A percentile compares a stretch with the other conserved stretches of the same genome.
These are phyloP conservation scores for Eucalyptus cloeziana DNA, from an alignment of 345 rosid species.

Conservation along the genomic window DNA sequence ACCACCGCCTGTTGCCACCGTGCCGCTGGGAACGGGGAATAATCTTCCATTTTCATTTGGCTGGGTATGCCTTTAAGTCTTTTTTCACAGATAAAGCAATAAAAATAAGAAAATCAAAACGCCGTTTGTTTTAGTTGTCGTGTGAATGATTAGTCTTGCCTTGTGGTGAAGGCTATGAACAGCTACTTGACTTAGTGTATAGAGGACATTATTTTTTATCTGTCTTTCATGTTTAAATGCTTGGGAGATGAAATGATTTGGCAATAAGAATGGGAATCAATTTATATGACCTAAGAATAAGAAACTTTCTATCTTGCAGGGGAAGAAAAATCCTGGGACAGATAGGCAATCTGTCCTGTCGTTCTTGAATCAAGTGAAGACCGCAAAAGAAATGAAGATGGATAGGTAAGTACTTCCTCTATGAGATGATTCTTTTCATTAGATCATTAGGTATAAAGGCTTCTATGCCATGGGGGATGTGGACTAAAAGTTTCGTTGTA, in stretches of 20 bases:
- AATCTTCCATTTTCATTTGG: constrained; percentile 74
- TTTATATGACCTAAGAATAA: neutral
- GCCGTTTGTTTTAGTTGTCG: neutral
- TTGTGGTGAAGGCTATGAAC: neutral
- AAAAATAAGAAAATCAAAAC: neutral
- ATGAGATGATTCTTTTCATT: neutral
- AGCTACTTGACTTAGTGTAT: neutral
- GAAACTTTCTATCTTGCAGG: constrained; percentile 12
- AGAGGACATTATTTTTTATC: neutral
- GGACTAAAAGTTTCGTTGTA: neutral
- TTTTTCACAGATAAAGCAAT: neutral
- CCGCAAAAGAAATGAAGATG: constrained; percentile 57
- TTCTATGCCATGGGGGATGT: neutral
- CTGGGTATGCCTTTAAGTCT: constrained; percentile 27
- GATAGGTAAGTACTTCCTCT: constrained; percentile 32
- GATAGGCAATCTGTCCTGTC: constrained; percentile 25
- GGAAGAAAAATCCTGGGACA: constrained; percentile 70
- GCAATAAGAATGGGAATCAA: neutral
- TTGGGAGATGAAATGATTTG: neutral
- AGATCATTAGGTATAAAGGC: neutral
- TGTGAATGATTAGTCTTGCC: neutral
- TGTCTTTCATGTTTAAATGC: neutral
- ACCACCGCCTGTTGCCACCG: constrained; percentile 60
- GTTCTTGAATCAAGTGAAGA: constrained; percentile 46
- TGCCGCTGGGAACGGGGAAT: constrained; percentile 73